A percentile compares a stretch with the other conserved stretches of the same genome.
Conservation (phyloP, 768 basidiomycete species). For the Flagelloscypha sp. region DNA sequence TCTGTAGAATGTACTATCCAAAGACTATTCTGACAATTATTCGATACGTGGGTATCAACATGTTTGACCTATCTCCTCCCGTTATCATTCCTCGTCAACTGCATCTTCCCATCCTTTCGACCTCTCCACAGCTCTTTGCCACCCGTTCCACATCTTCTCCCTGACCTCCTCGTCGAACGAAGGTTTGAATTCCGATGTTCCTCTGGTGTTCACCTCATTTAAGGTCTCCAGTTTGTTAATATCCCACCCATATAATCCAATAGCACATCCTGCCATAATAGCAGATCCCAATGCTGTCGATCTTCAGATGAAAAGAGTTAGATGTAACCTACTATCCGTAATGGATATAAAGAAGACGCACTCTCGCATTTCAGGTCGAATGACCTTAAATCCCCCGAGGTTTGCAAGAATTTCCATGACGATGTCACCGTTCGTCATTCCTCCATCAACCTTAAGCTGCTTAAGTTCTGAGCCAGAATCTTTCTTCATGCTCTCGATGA, state of each 20-base stretch:
- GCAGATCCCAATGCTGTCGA: slow-evolving; percentile 96
- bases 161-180: slow-evolving; percentile 42
- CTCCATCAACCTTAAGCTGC: slow-evolving; percentile 94
- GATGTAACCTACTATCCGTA: not conserved
- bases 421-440: slow-evolving; percentile 91
- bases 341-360: slow-evolving; percentile 28
- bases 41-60: too few species aligned
- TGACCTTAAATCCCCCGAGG: slow-evolving; percentile 84
- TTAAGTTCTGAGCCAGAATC: slow-evolving; percentile 78
- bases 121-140: slow-evolving; percentile 85
- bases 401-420: slow-evolving; percentile 85
- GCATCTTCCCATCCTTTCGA: slow-evolving; percentile 76
- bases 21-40: too few species aligned
- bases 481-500: slow-evolving; percentile 90
- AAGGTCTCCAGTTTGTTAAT: slow-evolving; percentile 76
- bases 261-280: slow-evolving; percentile 83
- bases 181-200: slow-evolving; percentile 64
- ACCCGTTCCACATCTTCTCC: slow-evolving; percentile 62
- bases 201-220: slow-evolving; percentile 77
- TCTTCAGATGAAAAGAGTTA: slow-evolving; percentile 28
- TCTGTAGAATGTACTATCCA: too few species aligned
- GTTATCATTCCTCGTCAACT: slow-evolving; percentile 21
- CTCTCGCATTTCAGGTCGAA: slow-evolving; percentile 97
- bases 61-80: not conserved
- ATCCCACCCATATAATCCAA: slow-evolving; percentile 90